Evolutionary conservation across 306 rosid genomes (phyloP), one percentile per base, ranked within the genome.

Genomic region (Adenanthera pavonina): DNA sequence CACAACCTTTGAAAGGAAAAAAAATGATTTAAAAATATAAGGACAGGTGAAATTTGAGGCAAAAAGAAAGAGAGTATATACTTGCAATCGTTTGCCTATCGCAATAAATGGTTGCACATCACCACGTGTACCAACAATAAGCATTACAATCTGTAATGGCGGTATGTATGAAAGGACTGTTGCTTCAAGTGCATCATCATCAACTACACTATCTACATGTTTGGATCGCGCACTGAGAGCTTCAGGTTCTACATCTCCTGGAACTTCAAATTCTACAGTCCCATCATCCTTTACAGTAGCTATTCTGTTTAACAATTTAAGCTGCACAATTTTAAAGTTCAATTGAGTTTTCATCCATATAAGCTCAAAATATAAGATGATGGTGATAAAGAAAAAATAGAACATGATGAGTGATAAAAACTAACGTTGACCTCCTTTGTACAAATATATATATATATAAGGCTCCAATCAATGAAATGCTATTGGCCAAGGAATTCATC

Each of bases 21-120:
- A 62, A 67, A 8, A 7, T 38, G 11, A 40, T 67, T 40, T 20
- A 8, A 69, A 67, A 68, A 19, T 44, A 69, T n/a, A 69, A 61
- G 7, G 11, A 40, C 69, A 74, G 46, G 38, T 38, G 13, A 84
- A 73, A 77, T 49, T 62, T 74, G 64, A 78, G 72, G 73, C 49
- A 57, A 62, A 49, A 53, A 11, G 8, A 4, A 85, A 65, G 34
- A 49, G 35, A 68, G 0, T 57, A 33, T 57, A 56, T 72, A 96
- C 99, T 94, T 96, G 99, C 83, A 96, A 87, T 69, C 97, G 92
- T 83, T 96, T 96, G 38, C 98, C 99, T 40, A 96, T 94, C 68
- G 99, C 99, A 74, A 92, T 64, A 88, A 96, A 96, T 25, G 99
- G 99, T 41, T 96, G 99, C 77, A 96, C 99, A 85, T 96, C 99